Evolutionary conservation across 2,329 filamentous ascomycete genomes (phyloP), one percentile per base, ranked within the genome.

Genomic region (Leptographium procerum): DNA sequence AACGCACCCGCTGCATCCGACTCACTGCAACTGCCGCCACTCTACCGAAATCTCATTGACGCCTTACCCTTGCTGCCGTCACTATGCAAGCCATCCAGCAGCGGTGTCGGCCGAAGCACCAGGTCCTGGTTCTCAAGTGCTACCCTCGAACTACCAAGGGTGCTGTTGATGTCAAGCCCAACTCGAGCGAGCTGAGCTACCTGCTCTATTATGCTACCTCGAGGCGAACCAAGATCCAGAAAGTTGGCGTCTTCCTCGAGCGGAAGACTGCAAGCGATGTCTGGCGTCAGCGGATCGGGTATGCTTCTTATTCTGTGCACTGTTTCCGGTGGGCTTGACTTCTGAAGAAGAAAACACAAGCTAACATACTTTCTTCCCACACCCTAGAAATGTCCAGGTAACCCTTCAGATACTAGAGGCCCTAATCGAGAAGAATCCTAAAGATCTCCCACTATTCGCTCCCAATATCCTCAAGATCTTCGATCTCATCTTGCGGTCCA

Each of bases 121-220:
- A 97, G 80, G 89, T 96, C 66, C 79, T 97, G 61, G 87, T 96
- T 65, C 82, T 96, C 64, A 96, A 96, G 76, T 97, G 92, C 78
- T 99, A 96, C 72, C 94, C 94, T 47, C 87, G 88, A 65, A 91
- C 89, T 63, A 89, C 89, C 64, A 97, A 96, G 75, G 90, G 89
- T 56, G 86, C 89, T 62, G 87, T 91, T 69, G 90, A 96, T 68
- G 90, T 96, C 69, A 95, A 92, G 74, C 91, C 94, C 51, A 97
- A 97, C 73, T 90, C 90, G 64, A 95, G 90, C 74, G 94, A 99
- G 77, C 83, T 99, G 63, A 95, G 90, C 73, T 97, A 97, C 71
- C 83, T 99, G 64, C 84, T 97, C 57, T 97, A 95, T 80, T 97
- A 99, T 77, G 91, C 89, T 61, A 95, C 89, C 69, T 96, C 91